A percentile compares a stretch with the other conserved stretches of the same genome.
phyloP scores from a whole-genome alignment of 768 basidiomycete species.

The Hericium coralloides region DNA sequence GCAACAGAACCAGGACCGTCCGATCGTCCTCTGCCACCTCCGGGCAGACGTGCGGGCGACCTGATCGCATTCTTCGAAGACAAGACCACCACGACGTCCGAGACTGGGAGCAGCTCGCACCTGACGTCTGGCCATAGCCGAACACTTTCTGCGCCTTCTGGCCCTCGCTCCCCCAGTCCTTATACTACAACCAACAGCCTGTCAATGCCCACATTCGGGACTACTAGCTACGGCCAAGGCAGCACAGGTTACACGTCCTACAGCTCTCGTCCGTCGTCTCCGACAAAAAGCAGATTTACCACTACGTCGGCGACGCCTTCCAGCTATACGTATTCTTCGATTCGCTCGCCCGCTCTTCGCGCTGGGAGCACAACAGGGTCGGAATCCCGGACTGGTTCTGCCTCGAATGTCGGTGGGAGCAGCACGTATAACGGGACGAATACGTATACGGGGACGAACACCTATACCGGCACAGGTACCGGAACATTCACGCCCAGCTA shows the following conservation, averaged over 20 bases:
- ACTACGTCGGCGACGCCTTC: conserved; percentile 4
- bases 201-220: conserved; percentile 32
- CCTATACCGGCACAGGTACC: conserved; percentile 27
- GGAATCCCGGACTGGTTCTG: no score
- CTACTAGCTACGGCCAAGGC: conserved; percentile 27
- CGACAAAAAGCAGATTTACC: conserved; percentile 34
- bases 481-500: conserved; percentile 33
- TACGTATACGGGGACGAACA: conserved; percentile 11
- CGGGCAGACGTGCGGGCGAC: conserved; percentile 49
- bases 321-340: no score
- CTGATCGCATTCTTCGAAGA: conserved; percentile 71
- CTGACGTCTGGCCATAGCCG: conserved; percentile 36
- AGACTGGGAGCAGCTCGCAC: conserved; percentile 20
- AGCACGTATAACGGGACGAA: no score
- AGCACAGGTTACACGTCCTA: conserved; percentile 15
- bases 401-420: no score
- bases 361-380: no score
- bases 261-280: conserved; percentile 39
- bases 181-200: conserved; percentile 25
- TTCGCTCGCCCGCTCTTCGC: no score
- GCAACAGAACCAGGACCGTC: conserved; percentile 43
- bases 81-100: conserved; percentile 27
- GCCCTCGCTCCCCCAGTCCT: conserved; percentile 30
- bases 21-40: conserved; percentile 24
- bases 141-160: conserved; percentile 35